Conservation (phyloP, 2,329 filamentous ascomycete species). For the Xylaria sp. region DNA sequence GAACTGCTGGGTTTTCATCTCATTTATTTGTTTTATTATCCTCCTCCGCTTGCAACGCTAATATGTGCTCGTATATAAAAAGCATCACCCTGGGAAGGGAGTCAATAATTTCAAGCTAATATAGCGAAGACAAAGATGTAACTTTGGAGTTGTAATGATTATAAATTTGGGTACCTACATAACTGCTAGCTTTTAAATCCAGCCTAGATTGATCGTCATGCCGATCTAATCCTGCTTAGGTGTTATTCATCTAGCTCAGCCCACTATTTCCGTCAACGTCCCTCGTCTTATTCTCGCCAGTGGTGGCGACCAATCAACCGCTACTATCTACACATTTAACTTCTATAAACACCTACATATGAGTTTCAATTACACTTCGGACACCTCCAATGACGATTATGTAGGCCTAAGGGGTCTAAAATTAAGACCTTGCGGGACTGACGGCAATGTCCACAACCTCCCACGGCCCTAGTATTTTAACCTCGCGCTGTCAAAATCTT, state of each 20-base stretch:
- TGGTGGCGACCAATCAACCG: background rate
- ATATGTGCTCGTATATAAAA: too few species aligned
- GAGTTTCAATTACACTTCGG: background rate
- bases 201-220: background rate
- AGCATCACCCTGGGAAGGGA: too few species aligned
- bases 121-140: background rate
- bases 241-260: background rate
- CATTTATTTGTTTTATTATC: background rate
- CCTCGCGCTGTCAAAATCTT: conserved; percentile 26
- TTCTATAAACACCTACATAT: background rate
- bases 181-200: background rate
- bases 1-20: background rate
- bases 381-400: background rate
- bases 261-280: background rate
- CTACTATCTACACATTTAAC: background rate
- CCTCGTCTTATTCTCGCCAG: background rate
- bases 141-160: background rate
- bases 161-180: background rate
- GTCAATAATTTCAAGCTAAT: background rate
- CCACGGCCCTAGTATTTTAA: conserved; percentile 23
- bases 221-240: background rate
- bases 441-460: background rate
- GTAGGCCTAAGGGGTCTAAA: background rate
- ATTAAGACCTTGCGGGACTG: background rate
- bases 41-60: too few species aligned